Base-by-base conservation (phyloP, 139 green algal genomes). In the Asterochloris sp. region DNA sequence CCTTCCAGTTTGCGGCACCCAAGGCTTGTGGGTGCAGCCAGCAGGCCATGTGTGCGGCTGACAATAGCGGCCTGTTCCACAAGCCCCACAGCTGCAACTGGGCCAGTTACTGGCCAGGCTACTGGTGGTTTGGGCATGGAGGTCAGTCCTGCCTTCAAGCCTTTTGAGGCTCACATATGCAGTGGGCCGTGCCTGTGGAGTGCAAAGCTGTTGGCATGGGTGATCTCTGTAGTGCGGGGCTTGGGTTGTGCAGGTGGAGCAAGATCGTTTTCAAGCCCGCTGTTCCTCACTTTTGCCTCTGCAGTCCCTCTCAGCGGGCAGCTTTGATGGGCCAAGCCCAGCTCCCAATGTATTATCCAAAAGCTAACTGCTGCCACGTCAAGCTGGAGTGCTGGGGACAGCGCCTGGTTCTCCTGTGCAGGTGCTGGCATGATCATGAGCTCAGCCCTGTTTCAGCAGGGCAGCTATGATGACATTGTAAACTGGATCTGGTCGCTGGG, bases 101-200 rank as follows among this genome's bases (percentile, higher is more conserved):
- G 77, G 54, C 21, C 11, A 74, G 11, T 16, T 73, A 73, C 16
- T 27, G 10, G n/a, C 77, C 77, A 27, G 77, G 77, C 77, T 74
- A 74, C 27, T 81, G 77, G 77, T 81, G 73, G 62, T 81, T 81
- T 73, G 62, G 26, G 16, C 77, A 81, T 74, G 77, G 77, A 81
- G 77, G 77, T 74, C 11, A 62, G 63, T 74, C n/a, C 24, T n/a
- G 12, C 13, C 21, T 69, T 19, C 54, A 0, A 6, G 38, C n/a
- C n/a, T n/a, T n/a, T n/a, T n/a, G n/a, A n/a, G n/a, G n/a, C 38
- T 54, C 38, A 54, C 2, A 54, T 6, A 54, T 6, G 38, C 38
- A 54, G 38, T 54, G 38, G 38, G 38, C 38, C 6, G 38, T 54
- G 38, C 38, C 38, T 54, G 38, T 54, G 38, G 6, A 6, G 38